Conservation (phyloP, 768 basidiomycete species). For the Trametes gibbosa region DNA sequence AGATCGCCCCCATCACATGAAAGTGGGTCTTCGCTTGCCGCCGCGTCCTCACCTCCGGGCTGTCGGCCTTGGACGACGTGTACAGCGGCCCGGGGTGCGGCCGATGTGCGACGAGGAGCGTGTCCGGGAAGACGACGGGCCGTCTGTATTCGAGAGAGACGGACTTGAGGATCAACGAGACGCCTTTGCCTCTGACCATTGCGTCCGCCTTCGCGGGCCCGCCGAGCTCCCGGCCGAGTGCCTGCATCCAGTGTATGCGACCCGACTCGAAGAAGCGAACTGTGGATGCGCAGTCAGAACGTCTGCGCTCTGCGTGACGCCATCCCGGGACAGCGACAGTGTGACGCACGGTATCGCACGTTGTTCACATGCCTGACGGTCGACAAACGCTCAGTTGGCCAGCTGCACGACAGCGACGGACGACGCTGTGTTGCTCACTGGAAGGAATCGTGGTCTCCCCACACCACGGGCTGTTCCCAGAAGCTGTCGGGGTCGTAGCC, state of each 20-base stretch:
- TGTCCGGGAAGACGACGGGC: slow-evolving; percentile 76
- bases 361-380: slow-evolving; percentile 71
- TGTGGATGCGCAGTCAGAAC: slow-evolving; percentile 24
- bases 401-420: background rate
- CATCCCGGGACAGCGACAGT: too few relatives aligned
- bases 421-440: slow-evolving; percentile 44
- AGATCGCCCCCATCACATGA: slow-evolving; percentile 51
- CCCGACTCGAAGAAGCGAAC: slow-evolving; percentile 73
- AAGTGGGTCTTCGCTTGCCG: slow-evolving; percentile 40
- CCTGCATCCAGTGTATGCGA: slow-evolving; percentile 65
- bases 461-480: slow-evolving; percentile 74
- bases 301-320: background rate
- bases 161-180: slow-evolving; percentile 75
- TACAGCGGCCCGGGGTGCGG: slow-evolving; percentile 32
- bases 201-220: slow-evolving; percentile 52
- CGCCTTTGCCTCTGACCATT: slow-evolving; percentile 60
- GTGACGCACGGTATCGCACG: slow-evolving; percentile 59
- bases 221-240: slow-evolving; percentile 56
- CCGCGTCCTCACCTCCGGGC: background rate
- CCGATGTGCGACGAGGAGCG: slow-evolving; percentile 64
- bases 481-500: slow-evolving; percentile 67
- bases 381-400: background rate
- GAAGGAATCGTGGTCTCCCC: slow-evolving; percentile 80
- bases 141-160: slow-evolving; percentile 63
- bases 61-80: slow-evolving; percentile 6